Evolutionary conservation across 495 filamentous ascomycete genomes (phyloP).

Genomic region (Daldinia grandis): DNA sequence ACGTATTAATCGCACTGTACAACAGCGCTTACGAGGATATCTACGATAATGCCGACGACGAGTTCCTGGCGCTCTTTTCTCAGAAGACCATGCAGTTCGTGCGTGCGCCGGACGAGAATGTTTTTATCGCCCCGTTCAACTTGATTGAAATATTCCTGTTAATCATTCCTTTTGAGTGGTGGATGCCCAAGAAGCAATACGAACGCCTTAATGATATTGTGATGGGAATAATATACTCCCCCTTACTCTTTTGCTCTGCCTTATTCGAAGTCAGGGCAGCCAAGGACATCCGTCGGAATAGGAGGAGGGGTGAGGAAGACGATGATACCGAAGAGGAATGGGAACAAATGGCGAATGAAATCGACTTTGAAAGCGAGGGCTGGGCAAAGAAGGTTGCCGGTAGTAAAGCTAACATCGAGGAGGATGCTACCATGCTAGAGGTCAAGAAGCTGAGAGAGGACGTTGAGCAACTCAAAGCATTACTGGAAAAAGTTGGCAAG

Average conservation of each 20-base stretch:
- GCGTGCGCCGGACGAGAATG: constrained; percentile 95
- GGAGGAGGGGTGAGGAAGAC: constrained; percentile 83
- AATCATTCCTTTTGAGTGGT: constrained; percentile 92
- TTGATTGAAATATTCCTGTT: constrained; percentile 86
- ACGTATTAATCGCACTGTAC: constrained; percentile 95
- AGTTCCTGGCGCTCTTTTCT: constrained; percentile 89
- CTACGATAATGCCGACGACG: constrained; percentile 91
- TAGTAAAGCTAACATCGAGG: constrained; percentile 79
- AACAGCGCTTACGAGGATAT: constrained; percentile 97
- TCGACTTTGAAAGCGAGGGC: constrained; percentile 80
- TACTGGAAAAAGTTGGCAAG: constrained; percentile 30
- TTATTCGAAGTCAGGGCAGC: constrained; percentile 77
- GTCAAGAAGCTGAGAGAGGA: constrained; percentile 73
- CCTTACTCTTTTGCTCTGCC: constrained; percentile 81
- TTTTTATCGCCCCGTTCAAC: constrained; percentile 96
- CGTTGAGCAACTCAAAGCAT: constrained; percentile 68
- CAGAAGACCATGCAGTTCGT: constrained; percentile 97
- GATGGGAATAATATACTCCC: constrained; percentile 88
- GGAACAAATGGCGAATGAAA: constrained; percentile 77
- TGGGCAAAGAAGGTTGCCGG: constrained; percentile 80
- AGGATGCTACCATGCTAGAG: constrained; percentile 73
- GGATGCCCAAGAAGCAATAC: constrained; percentile 75
- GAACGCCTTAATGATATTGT: constrained; percentile 83
- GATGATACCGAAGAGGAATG: constrained; percentile 91
- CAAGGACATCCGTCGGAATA: constrained; percentile 71